Conservation (phyloP, 2,329 filamentous ascomycete species). For the Boeremia lycopersici region DNA sequence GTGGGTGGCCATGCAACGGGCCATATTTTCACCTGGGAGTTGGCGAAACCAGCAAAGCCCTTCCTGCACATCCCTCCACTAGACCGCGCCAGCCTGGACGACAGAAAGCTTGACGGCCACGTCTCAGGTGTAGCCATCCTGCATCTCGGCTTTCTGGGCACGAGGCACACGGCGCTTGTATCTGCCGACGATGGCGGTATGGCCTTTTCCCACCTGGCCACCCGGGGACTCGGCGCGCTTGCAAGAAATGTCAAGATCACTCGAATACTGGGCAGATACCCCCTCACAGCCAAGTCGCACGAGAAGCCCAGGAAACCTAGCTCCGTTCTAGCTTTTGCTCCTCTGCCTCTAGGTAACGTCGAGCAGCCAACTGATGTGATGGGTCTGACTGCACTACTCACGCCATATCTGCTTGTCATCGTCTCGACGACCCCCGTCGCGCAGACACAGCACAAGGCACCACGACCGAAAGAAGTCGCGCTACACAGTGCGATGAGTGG, state of each 20-base stretch:
- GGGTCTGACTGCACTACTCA: conserved; percentile 92
- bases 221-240: conserved; percentile 84
- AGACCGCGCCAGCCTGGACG: conserved; percentile 67
- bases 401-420: conserved; percentile 92
- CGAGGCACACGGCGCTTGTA: conserved; percentile 89
- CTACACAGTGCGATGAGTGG: conserved; percentile 92
- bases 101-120: conserved; percentile 80
- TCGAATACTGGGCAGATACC: conserved; percentile 89
- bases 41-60: conserved; percentile 77
- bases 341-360: conserved; percentile 90
- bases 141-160: conserved; percentile 94
- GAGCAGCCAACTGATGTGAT: conserved; percentile 86
- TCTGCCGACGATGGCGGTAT: conserved; percentile 95
- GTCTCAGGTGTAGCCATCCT: conserved; percentile 77
- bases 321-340: conserved; percentile 89
- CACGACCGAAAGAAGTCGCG: conserved; percentile 86
- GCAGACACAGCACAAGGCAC: conserved; percentile 93
- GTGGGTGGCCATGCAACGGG: conserved; percentile 89
- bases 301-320: conserved; percentile 83
- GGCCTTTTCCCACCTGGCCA: conserved; percentile 97
- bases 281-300: conserved; percentile 66
- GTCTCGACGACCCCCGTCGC: conserved; percentile 96
- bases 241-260: conserved; percentile 87
- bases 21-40: conserved; percentile 96
- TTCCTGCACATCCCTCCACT: conserved; percentile 87